Base-by-base conservation (phyloP, 1,284 basidiomycete genomes). In the Malassezia vespertilionis region DNA sequence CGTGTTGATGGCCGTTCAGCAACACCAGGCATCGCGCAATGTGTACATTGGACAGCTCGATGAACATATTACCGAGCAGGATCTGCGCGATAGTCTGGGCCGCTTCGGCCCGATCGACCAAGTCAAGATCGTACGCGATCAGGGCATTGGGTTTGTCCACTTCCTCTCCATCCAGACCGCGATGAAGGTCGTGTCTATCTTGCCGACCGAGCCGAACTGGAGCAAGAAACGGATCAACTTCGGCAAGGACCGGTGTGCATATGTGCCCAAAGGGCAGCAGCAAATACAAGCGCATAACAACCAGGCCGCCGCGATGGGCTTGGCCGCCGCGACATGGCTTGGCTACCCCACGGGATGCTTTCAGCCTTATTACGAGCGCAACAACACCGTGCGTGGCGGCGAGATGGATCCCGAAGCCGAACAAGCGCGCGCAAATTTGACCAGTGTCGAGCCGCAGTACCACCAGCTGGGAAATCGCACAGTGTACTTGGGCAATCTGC, bases 241-340 rank as follows among this genome's bases (percentile, higher is more conserved):
- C 39, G 66, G 66, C 43, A 69, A 68, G 43, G 66, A 69, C 44
- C 63, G 66, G 15, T 69, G 66, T 21, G 65, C 66, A 7, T 69
- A 69, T 40, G 60, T 69, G 23, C 66, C 66, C 33, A 67, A 65
- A 42, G 61, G 60, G 26, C 66, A 69, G 46, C 66, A 69, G 46
- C 65, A 69, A 48, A 69, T 66, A 33, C 66, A 69, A 46, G 63
- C 62, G 23, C 66, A 69, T 53, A 69, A 69, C 53, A 62, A 57
- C 46, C 65, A 69, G 39, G 66, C 66, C 1, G 65, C 66, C 8
- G 66, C 65, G 3, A 65, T 69, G 63, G 66, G 66, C 24, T 46
- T 69, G 37, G 65, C 66, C 3, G 62, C 66, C 2, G 66, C 66
- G 0, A 64, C 65, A 28, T 66, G 61, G 46, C 58, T 69, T 5